Conservation (phyloP, 768 basidiomycete species). For the Aureoboletus auriporus region DNA sequence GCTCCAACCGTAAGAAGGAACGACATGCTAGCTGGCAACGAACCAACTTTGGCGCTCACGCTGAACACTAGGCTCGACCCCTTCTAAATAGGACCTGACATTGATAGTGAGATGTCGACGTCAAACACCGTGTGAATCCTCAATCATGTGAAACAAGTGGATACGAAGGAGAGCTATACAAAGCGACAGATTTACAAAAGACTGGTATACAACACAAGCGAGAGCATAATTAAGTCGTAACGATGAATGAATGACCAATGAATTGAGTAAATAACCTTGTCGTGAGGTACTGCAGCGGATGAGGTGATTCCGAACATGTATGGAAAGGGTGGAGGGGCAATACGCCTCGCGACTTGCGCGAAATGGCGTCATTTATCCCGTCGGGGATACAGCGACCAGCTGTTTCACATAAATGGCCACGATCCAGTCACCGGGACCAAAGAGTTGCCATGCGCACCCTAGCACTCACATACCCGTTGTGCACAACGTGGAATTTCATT, state of each 20-base stretch:
- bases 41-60: no score
- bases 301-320: neutral
- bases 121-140: no score
- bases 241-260: neutral
- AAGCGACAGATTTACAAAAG: constrained; percentile 5
- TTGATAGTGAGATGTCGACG: no score
- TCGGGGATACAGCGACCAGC: neutral
- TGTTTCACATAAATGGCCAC: constrained; percentile 2
- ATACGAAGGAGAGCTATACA: neutral
- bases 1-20: constrained; percentile 2
- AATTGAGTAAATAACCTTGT: no score
- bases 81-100: no score
- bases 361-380: neutral
- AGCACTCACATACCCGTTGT: neutral
- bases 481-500: neutral
- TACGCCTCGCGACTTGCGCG: constrained; percentile 12
- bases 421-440: neutral
- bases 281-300: no score
- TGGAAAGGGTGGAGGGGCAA: neutral
- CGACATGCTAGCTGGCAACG: neutral
- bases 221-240: constrained; percentile 18
- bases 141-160: no score
- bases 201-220: constrained; percentile 12
- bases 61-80: no score
- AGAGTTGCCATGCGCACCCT: neutral